These are phyloP conservation scores for Alternaria panax DNA, from an alignment of 2,329 filamentous ascomycete genomes.

Conservation along the genomic window DNA sequence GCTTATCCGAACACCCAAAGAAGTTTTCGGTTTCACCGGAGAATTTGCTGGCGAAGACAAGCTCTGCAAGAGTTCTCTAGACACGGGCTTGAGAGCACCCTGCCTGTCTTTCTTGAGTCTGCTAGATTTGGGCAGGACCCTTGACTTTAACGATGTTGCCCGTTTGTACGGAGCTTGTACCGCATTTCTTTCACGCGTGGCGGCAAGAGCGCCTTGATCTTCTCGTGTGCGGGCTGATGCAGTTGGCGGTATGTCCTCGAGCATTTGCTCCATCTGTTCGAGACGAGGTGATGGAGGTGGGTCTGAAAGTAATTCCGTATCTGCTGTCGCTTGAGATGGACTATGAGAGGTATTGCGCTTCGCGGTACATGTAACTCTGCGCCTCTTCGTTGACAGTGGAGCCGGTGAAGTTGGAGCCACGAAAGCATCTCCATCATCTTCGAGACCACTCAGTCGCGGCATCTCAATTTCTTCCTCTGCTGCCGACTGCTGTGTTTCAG, in stretches of 20 bases:
- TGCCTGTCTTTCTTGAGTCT: conserved; percentile 31
- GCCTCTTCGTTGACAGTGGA: conserved; percentile 40
- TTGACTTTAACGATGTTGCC: conserved; percentile 36
- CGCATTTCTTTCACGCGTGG: conserved; percentile 28
- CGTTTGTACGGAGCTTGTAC: conserved; percentile 23
- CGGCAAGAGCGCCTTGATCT: conserved; percentile 44
- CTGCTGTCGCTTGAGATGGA: conserved; percentile 19
- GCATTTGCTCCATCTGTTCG: conserved; percentile 31
- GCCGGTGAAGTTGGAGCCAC: conserved; percentile 34
- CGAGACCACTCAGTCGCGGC: conserved; percentile 42
- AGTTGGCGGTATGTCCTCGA: conserved; percentile 26
- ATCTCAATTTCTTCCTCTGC: conserved; percentile 45
- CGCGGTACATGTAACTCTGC: conserved; percentile 35
- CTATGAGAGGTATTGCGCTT: conserved; percentile 32
- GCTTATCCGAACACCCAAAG: conserved; percentile 6
- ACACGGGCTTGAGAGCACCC: conserved; percentile 40
- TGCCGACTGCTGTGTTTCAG: conserved; percentile 42
- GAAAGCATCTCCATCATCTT: conserved; percentile 44
- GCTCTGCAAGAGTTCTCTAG: conserved; percentile 29
- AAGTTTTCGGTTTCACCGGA: conserved; percentile 8
- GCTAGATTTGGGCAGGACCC: conserved; percentile 18
- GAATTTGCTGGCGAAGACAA: conserved; percentile 29
- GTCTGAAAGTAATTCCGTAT: conserved; percentile 22
- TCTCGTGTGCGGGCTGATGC: conserved; percentile 41
- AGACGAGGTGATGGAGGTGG: conserved; percentile 19